Conservation (phyloP, 768 basidiomycete species). For the Termitomyces sp. region DNA sequence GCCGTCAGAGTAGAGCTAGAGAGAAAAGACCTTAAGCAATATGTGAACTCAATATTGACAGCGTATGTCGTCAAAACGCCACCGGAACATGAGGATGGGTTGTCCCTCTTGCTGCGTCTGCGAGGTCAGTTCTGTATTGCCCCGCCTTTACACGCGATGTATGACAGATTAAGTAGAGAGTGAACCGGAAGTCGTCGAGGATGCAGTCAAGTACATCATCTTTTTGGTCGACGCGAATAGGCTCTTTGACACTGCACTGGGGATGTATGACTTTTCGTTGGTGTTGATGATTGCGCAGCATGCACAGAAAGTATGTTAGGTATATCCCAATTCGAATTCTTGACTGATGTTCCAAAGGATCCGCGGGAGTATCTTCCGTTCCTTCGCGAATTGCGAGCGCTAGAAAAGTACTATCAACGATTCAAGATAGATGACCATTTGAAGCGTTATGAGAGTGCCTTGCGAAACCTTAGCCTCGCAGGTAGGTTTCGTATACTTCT, state of each 20-base stretch:
- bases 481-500: constrained; percentile 34
- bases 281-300: constrained; percentile 96
- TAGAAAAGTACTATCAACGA: constrained; percentile 77
- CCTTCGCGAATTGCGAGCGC: constrained; percentile 78
- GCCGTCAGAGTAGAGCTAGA: constrained; percentile 70
- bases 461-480: constrained; percentile 67
- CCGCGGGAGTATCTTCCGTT: constrained; percentile 97
- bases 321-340: neutral
- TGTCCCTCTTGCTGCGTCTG: constrained; percentile 67
- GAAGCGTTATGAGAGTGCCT: constrained; percentile 65
- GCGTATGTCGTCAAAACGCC: constrained; percentile 90
- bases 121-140: constrained; percentile 47
- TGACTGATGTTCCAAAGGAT: constrained; percentile 51
- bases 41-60: constrained; percentile 88
- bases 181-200: constrained; percentile 78
- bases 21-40: constrained; percentile 63
- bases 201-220: constrained; percentile 97
- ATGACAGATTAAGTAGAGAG: constrained; percentile 30
- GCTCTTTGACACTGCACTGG: constrained; percentile 90
- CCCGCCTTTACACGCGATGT: neutral
- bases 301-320: constrained; percentile 75
- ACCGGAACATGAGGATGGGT: constrained; percentile 83
- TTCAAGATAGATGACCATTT: constrained; percentile 94
- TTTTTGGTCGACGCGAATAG: constrained; percentile 92
- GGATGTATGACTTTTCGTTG: constrained; percentile 98